A percentile compares a stretch with the other conserved stretches of the same genome.
phyloP scores from a whole-genome alignment of 2,329 filamentous ascomycete genomes.

The Tolypocladium amazonense region DNA sequence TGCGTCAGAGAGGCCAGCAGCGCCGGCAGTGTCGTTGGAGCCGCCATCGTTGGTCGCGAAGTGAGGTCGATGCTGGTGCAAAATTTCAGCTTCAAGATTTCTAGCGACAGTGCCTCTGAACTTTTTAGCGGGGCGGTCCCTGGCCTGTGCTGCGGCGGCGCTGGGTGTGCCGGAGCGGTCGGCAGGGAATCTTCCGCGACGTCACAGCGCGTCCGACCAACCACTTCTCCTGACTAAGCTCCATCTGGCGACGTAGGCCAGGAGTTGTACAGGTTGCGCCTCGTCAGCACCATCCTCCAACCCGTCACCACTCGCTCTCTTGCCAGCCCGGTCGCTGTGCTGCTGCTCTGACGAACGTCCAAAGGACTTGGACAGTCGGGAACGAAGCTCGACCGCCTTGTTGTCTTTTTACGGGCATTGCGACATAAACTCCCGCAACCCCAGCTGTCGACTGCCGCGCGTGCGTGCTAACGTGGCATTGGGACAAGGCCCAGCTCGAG shows the following conservation, averaged over 20 bases:
- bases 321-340: constrained; percentile 1
- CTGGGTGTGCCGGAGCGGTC: neutral
- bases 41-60: constrained; percentile 30
- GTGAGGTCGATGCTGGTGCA: constrained; percentile 6
- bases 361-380: neutral
- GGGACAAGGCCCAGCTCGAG: neutral
- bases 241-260: constrained; percentile 3
- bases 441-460: neutral
- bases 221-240: constrained; percentile 7
- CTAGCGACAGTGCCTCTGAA: constrained; percentile 4
- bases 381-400: neutral
- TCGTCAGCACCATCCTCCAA: neutral
- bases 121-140: constrained; percentile 11
- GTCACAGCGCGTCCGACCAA: neutral
- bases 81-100: neutral
- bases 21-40: constrained; percentile 36
- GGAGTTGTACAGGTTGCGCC: neutral
- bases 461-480: neutral
- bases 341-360: neutral
- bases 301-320: neutral
- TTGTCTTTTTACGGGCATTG: neutral
- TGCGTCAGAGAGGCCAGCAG: constrained; percentile 44
- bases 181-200: neutral
- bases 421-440: neutral
- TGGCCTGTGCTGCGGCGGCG: neutral